phyloP scores from a whole-genome alignment of 2,329 filamentous ascomycete genomes.

The Sporothrix globosa region DNA sequence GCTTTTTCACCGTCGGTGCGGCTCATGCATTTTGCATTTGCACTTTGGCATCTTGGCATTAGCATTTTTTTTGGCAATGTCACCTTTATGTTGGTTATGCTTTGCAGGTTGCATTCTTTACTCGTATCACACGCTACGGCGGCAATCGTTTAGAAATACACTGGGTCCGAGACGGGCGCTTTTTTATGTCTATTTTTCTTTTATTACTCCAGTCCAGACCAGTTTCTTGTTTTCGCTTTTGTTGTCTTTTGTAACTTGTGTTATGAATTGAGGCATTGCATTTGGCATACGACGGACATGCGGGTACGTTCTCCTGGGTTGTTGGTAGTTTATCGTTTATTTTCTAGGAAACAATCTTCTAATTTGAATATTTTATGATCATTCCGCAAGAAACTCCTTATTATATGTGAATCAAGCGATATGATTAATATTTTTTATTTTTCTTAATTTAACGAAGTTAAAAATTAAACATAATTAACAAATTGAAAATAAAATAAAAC shows the following conservation, averaged over 20 bases:
- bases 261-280: neutral
- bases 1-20: neutral
- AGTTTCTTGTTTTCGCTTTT: neutral
- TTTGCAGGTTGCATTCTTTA: neutral
- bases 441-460: no score
- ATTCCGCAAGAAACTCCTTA: neutral
- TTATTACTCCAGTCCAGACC: neutral
- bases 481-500: neutral
- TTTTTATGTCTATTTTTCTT: neutral
- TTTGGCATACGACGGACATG: no score
- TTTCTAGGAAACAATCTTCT: constrained; percentile 23
- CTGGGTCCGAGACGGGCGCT: neutral
- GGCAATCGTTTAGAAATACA: constrained; percentile 22
- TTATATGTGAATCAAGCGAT: no score
- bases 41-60: no score
- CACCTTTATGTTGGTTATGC: no score
- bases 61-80: neutral
- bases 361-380: neutral
- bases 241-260: neutral
- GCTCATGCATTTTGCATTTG: neutral
- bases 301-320: neutral
- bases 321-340: neutral
- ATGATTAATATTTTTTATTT: no score
- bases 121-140: constrained; percentile 23
- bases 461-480: no score